Conservation (phyloP, 192 early-diverging fungal genomes). For the Allomyces macrogynus region DNA sequence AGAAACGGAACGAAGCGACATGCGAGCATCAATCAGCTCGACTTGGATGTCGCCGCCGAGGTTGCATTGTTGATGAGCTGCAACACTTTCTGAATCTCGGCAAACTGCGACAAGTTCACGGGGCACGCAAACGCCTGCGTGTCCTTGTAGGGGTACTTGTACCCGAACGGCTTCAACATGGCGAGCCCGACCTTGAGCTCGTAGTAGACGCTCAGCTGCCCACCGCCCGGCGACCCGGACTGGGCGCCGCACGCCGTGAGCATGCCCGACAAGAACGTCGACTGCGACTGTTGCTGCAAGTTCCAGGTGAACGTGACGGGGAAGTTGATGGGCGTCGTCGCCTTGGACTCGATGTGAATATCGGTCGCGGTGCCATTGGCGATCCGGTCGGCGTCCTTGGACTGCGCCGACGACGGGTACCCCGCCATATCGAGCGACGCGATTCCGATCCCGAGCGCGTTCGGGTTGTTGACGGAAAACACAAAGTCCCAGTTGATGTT, state of each 20-base stretch:
- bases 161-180: background rate
- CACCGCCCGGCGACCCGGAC: background rate
- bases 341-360: background rate
- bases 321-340: background rate
- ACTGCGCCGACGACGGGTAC: background rate
- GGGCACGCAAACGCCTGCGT: background rate
- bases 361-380: background rate
- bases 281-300: background rate
- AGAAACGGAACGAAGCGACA: no score
- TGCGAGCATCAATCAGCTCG: no score
- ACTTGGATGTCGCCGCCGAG: no score
- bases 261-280: background rate
- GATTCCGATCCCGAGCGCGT: background rate
- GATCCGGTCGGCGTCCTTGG: background rate
- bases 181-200: background rate
- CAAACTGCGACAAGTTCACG: background rate
- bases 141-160: background rate
- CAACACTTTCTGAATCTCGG: no score
- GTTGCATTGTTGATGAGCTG: no score
- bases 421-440: background rate
- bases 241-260: background rate
- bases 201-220: background rate
- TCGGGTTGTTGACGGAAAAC: background rate
- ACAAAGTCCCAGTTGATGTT: conserved; percentile 1
- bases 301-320: background rate